These are phyloP conservation scores for Salvia splendens DNA, from an alignment of 257 asterid species.

Conservation along the genomic window DNA sequence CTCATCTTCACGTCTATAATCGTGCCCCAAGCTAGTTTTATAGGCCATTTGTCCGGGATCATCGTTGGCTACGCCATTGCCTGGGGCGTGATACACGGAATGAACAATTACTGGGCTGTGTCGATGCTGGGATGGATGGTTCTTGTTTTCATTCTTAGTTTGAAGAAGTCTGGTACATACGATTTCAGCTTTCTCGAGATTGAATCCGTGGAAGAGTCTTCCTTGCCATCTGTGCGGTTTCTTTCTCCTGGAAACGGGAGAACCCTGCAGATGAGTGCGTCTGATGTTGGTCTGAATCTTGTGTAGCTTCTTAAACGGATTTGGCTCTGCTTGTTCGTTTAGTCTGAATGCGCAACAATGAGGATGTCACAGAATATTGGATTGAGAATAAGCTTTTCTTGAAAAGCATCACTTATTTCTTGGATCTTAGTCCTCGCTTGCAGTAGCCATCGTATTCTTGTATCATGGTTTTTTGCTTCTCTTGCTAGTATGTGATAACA, in stretches of 20 bases:
- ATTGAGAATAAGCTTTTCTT: slow-evolving; percentile 14
- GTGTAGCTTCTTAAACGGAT: slow-evolving; percentile 47
- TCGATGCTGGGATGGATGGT: slow-evolving; percentile 81
- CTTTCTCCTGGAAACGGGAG: slow-evolving; percentile 69
- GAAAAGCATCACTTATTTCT: slow-evolving; percentile 10
- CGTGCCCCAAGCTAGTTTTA: slow-evolving; percentile 94
- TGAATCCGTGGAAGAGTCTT: slow-evolving; percentile 77
- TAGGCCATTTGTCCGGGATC: slow-evolving; percentile 90
- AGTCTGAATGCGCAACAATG: slow-evolving; percentile 16
- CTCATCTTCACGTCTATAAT: slow-evolving; percentile 89
- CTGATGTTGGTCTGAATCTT: slow-evolving; percentile 58
- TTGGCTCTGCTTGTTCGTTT: slow-evolving; percentile 16
- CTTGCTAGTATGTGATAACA: slow-evolving; percentile 14
- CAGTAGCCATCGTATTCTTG: slow-evolving; percentile 29
- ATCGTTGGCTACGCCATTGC: slow-evolving; percentile 82
- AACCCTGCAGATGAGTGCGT: slow-evolving; percentile 66
- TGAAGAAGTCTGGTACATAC: slow-evolving; percentile 82
- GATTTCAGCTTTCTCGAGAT: slow-evolving; percentile 77
- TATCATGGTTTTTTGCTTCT: slow-evolving; percentile 20
- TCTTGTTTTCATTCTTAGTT: slow-evolving; percentile 66
- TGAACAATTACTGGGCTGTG: slow-evolving; percentile 91
- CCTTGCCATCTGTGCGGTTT: slow-evolving; percentile 79
- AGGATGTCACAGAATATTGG: slow-evolving; percentile 22
- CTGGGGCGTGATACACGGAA: slow-evolving; percentile 93
- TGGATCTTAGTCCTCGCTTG: slow-evolving; percentile 16